Conservation (phyloP, 2,329 filamentous ascomycete species). For the Xylaria sp. region DNA sequence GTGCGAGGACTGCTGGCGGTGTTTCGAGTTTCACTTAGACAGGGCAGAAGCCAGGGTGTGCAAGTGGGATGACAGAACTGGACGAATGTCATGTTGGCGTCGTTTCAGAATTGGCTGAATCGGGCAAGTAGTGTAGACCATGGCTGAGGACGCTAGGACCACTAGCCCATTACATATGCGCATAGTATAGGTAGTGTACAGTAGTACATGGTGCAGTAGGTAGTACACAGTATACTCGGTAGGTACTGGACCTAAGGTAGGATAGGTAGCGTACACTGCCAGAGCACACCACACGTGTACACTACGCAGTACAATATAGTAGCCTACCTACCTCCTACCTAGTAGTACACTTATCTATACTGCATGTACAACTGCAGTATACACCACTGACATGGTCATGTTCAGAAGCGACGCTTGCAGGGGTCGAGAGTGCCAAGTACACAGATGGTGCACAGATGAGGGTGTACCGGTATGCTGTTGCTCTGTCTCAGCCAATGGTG, state of each 20-base stretch:
- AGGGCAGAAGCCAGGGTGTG: neutral
- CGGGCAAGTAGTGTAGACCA: conserved; percentile 29
- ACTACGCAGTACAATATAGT: neutral
- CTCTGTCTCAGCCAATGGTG: conserved; percentile 5
- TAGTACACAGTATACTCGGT: neutral
- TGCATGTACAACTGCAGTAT: no score
- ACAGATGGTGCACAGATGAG: neutral
- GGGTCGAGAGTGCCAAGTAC: neutral
- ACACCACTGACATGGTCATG: no score
- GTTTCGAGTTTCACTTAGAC: conserved; percentile 13
- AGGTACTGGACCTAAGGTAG: neutral
- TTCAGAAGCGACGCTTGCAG: conserved; percentile 7
- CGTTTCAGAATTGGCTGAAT: conserved; percentile 35
- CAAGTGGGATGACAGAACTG: conserved; percentile 28
- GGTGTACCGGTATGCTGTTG: conserved; percentile 5
- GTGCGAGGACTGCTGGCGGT: conserved; percentile 6
- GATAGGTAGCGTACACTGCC: no score
- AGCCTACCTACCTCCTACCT: no score
- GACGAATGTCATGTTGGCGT: conserved; percentile 34
- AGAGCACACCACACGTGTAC: neutral
- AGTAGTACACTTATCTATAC: no score
- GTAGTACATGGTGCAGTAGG: neutral
- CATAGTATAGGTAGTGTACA: neutral
- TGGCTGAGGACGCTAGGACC: conserved; percentile 27
- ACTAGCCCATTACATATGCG: conserved; percentile 12